phyloP scores from a whole-genome alignment of 768 basidiomycete genomes.

The Auriculariales sp. region DNA sequence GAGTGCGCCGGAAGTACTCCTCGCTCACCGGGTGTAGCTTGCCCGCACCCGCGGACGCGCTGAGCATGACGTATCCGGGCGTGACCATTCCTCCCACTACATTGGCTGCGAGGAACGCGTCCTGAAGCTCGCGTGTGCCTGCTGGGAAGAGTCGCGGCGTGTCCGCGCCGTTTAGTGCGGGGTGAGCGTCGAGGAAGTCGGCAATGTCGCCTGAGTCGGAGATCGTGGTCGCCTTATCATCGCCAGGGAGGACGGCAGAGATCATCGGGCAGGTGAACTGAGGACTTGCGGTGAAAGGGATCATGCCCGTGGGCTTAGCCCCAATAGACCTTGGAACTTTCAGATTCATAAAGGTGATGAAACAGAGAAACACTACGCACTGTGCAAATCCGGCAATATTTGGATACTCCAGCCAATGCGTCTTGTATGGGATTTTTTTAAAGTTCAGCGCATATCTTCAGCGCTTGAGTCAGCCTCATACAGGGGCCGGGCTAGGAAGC shows the following conservation, averaged over 20 bases:
- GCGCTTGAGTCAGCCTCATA: not conserved
- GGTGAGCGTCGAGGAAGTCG: slow-evolving; percentile 60
- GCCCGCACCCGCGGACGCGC: not conserved
- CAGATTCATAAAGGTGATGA: not conserved
- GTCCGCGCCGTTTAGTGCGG: not conserved
- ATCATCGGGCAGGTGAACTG: not conserved
- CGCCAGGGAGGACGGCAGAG: too few species aligned
- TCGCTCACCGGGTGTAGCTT: not conserved
- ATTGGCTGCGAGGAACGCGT: not conserved
- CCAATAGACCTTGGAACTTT: slow-evolving; percentile 3
- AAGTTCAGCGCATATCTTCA: slow-evolving; percentile 20
- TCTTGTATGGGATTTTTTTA: slow-evolving; percentile 23
- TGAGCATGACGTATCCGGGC: not conserved
- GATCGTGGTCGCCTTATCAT: slow-evolving; percentile 15
- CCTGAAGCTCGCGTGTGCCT: not conserved
- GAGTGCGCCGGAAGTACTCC: not conserved
- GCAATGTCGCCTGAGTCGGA: slow-evolving; percentile 49
- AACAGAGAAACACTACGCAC: not conserved
- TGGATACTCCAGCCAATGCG: slow-evolving; percentile 29
- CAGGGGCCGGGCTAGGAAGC: not conserved
- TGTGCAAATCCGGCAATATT: slow-evolving; percentile 16
- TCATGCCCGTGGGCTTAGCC: slow-evolving; percentile 2
- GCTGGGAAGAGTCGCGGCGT: not conserved
- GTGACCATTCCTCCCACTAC: too few species aligned
- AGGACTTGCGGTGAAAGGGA: not conserved